Evolutionary conservation across 805 yeast genomes (phyloP).

Genomic region (Metschnikowia colocasiae): DNA sequence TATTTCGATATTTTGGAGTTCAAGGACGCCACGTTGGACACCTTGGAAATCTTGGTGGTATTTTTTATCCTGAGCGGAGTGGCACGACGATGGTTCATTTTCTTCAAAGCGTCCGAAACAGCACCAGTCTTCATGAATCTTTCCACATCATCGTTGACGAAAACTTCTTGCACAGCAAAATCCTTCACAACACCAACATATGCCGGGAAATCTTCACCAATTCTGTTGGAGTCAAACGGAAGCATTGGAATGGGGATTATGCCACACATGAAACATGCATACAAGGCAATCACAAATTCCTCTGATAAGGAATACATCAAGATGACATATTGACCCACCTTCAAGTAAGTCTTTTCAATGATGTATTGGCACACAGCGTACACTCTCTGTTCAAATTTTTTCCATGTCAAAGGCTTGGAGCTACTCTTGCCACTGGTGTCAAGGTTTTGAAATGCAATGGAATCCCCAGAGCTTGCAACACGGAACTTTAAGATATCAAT

Average conservation of each 20-base stretch:
- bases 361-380: slow-evolving; percentile 73
- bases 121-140: slow-evolving; percentile 63
- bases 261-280: slow-evolving; percentile 85
- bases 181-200: slow-evolving; percentile 64
- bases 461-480: slow-evolving; percentile 68
- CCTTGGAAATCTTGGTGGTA: slow-evolving; percentile 55
- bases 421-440: slow-evolving; percentile 35
- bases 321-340: slow-evolving; percentile 69
- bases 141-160: slow-evolving; percentile 78
- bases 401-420: slow-evolving; percentile 58
- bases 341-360: slow-evolving; percentile 58
- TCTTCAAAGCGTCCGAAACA: slow-evolving; percentile 56
- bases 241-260: slow-evolving; percentile 71
- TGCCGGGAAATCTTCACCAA: slow-evolving; percentile 70
- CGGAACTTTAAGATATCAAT: slow-evolving; percentile 77
- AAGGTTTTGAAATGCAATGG: slow-evolving; percentile 61
- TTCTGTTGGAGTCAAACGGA: slow-evolving; percentile 62
- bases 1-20: slow-evolving; percentile 42
- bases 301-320: slow-evolving; percentile 85
- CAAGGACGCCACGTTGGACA: slow-evolving; percentile 37
- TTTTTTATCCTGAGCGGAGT: slow-evolving; percentile 56
- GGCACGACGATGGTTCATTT: slow-evolving; percentile 30
- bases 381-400: slow-evolving; percentile 70
- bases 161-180: slow-evolving; percentile 64
- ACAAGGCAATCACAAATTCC: slow-evolving; percentile 76